A percentile compares a stretch with the other conserved stretches of the same genome.
Conservation (phyloP, 140 eudicot species). For the Bidens hawaiensis region DNA sequence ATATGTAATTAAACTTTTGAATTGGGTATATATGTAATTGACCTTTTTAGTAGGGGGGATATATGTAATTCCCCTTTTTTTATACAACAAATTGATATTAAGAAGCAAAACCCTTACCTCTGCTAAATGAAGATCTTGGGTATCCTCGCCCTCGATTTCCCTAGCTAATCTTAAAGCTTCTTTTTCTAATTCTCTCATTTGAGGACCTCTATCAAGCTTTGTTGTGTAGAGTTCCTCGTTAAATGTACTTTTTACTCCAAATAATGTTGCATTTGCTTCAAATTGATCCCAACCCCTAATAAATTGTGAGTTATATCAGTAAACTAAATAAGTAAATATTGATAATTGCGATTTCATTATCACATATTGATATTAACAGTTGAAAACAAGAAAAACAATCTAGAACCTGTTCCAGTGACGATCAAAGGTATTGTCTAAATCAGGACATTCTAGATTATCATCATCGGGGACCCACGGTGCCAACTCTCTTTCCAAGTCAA, state of each 20-base stretch:
- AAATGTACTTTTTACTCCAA: slow-evolving; percentile 96
- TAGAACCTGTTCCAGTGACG: slow-evolving; percentile 79
- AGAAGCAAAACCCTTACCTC: slow-evolving; percentile 52
- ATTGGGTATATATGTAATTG: no score
- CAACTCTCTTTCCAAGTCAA: slow-evolving; percentile 69
- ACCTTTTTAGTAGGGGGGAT: no score
- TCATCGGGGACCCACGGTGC: slow-evolving; percentile 91
- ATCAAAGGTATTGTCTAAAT: slow-evolving; percentile 79
- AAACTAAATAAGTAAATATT: slow-evolving; percentile 3
- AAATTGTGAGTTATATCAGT: slow-evolving; percentile 7
- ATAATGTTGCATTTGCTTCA: slow-evolving; percentile 81
- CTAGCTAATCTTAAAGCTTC: slow-evolving; percentile 87
- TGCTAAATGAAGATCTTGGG: slow-evolving; percentile 90
- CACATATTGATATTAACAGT: slow-evolving; percentile 7
- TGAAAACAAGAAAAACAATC: not conserved
- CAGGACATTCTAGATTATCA: slow-evolving; percentile 63
- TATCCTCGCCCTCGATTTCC: slow-evolving; percentile 94
- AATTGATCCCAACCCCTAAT: slow-evolving; percentile 97
- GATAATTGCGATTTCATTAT: not conserved
- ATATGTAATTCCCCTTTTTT: no score
- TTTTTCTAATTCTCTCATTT: slow-evolving; percentile 73
- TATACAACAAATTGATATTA: not conserved
- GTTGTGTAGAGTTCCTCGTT: slow-evolving; percentile 96
- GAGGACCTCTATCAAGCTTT: slow-evolving; percentile 91
- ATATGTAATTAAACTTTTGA: no score